These are phyloP conservation scores for Phytophthora hibernalis DNA, from an alignment of 352 stramenopile species.

Conservation along the genomic window DNA sequence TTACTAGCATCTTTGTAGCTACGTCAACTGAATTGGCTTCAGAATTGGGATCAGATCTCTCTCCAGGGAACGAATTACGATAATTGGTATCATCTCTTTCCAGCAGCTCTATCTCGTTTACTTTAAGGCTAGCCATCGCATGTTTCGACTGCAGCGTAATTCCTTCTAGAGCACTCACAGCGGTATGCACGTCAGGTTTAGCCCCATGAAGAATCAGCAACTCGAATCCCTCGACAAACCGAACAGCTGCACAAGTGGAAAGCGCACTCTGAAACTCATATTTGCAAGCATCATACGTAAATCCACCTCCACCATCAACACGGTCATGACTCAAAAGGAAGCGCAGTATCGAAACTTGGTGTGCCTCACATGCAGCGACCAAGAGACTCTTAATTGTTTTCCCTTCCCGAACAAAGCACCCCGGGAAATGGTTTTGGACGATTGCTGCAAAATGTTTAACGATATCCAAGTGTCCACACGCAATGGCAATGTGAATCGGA, in stretches of 20 bases:
- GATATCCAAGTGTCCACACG: conserved; percentile 53
- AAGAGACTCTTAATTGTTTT: conserved; percentile 55
- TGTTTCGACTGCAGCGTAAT: conserved; percentile 16
- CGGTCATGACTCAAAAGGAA: conserved; percentile 49
- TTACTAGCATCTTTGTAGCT: conserved; percentile 36
- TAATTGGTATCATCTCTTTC: conserved; percentile 14
- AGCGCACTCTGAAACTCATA: conserved; percentile 58
- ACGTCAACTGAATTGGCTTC: conserved; percentile 19
- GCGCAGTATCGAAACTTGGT: conserved; percentile 40
- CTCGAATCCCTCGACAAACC: conserved; percentile 54
- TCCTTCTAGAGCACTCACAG: conserved; percentile 45
- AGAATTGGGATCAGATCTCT: conserved; percentile 32
- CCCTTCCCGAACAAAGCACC: conserved; percentile 50
- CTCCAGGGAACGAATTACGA: conserved; percentile 17
- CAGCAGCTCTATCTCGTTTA: conserved; percentile 16
- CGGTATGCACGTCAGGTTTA: conserved; percentile 41
- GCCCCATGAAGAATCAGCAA: conserved; percentile 43
- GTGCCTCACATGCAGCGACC: conserved; percentile 45
- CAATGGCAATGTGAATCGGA: conserved; percentile 58
- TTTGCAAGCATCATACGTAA: conserved; percentile 38
- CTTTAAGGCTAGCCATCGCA: conserved; percentile 4
- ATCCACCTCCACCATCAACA: conserved; percentile 42
- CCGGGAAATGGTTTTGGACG: conserved; percentile 54
- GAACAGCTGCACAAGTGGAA: conserved; percentile 35
- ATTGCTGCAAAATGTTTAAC: conserved; percentile 49